phyloP scores from a whole-genome alignment of 257 asterid species.

The Lycium ferocissimum region DNA sequence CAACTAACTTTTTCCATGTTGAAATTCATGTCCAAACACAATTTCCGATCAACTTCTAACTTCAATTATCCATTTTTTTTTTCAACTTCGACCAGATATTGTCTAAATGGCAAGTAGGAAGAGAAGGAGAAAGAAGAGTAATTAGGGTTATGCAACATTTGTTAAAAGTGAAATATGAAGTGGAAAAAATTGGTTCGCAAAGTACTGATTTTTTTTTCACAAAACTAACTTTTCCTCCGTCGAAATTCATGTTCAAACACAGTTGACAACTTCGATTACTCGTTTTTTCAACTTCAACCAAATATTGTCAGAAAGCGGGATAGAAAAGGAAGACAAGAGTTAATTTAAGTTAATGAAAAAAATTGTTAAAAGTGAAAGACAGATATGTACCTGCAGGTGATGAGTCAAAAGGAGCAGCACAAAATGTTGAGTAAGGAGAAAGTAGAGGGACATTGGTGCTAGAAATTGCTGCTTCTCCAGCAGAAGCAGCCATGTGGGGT shows the following conservation, averaged over 20 bases:
- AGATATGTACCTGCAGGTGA: slow-evolving; percentile 51
- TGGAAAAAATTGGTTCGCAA: neutral
- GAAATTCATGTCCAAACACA: neutral
- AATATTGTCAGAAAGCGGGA: neutral
- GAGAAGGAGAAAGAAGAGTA: too few relatives aligned
- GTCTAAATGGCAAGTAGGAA: neutral
- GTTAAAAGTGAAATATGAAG: too few relatives aligned
- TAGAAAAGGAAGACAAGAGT: neutral
- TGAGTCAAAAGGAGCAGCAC: slow-evolving; percentile 49
- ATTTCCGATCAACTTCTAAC: neutral
- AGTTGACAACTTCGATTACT: neutral
- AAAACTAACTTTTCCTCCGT: neutral
- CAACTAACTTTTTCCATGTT: neutral
- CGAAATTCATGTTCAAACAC: neutral
- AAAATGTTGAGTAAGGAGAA: slow-evolving; percentile 40
- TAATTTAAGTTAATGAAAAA: neutral
- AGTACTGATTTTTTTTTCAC: neutral
- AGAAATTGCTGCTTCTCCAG: slow-evolving; percentile 32
- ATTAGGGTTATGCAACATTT: too few relatives aligned
- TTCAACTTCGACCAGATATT: neutral
- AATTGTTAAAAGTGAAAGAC: neutral
- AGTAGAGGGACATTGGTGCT: slow-evolving; percentile 26
- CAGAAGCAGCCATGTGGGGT: slow-evolving; percentile 35
- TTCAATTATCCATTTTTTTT: neutral
- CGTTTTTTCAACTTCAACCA: neutral